Conservation (phyloP, 441 rosid species). For the Adansonia madagascariensis region DNA sequence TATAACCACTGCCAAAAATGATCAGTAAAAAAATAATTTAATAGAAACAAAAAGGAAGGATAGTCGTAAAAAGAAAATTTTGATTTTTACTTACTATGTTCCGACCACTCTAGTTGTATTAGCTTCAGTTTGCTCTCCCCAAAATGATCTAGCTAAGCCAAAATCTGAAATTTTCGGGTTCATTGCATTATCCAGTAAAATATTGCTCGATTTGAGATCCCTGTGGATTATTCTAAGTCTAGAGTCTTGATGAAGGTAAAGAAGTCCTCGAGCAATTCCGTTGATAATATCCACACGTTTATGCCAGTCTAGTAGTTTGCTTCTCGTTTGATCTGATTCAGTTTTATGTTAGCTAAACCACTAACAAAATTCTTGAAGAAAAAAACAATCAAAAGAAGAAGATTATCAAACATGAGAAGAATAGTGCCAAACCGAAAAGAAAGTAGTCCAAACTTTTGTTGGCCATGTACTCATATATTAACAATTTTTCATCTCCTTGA, state of each 20-base stretch:
- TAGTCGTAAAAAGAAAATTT: too few relatives aligned
- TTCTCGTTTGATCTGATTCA: constrained; percentile 31
- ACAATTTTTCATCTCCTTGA: constrained; percentile 42
- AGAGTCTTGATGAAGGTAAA: constrained; percentile 47
- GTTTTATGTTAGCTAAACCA: not conserved
- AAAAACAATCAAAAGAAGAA: too few relatives aligned
- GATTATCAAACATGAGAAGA: too few relatives aligned
- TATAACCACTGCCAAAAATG: constrained; percentile 29
- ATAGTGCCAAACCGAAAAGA: constrained; percentile 38
- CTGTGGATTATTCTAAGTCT: constrained; percentile 41
- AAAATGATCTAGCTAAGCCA: constrained; percentile 47
- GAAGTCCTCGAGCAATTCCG: constrained; percentile 47
- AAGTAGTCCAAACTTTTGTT: constrained; percentile 48
- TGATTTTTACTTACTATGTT: constrained; percentile 39
- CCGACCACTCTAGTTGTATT: constrained; percentile 49
- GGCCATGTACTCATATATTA: constrained; percentile 52
- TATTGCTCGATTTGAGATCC: constrained; percentile 46
- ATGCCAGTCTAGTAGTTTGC: constrained; percentile 30
- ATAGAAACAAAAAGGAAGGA: not conserved
- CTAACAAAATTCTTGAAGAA: not conserved
- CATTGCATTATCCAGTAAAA: constrained; percentile 42
- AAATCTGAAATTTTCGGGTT: constrained; percentile 59
- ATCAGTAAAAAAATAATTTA: too few relatives aligned
- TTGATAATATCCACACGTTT: constrained; percentile 30
- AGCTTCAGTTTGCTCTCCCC: constrained; percentile 39